phyloP scores from a whole-genome alignment of 176 grass and related monocot species.

The Puya raimondii region DNA sequence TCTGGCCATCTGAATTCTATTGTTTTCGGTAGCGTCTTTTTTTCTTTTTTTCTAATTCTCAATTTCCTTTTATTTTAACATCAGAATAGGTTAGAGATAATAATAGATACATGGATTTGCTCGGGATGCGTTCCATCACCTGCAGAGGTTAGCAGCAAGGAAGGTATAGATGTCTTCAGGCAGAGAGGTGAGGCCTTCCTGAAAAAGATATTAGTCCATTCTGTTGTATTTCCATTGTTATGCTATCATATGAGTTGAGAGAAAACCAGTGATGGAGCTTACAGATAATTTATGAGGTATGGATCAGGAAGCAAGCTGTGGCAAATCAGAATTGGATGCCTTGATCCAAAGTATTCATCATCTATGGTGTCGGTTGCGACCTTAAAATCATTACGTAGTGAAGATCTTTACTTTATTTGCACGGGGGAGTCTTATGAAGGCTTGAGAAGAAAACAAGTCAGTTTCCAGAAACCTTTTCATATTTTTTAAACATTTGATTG shows the following conservation, averaged over 20 bases:
- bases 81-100: conserved; percentile 7
- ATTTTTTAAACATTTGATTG: neutral
- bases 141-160: conserved; percentile 7
- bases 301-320: conserved; percentile 3
- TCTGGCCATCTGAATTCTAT: neutral
- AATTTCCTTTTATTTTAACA: neutral
- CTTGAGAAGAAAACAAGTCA: neutral
- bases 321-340: conserved; percentile 9
- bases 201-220: neutral
- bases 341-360: neutral
- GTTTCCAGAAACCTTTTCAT: neutral
- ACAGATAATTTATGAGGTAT: conserved; percentile 4
- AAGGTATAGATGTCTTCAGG: conserved; percentile 1
- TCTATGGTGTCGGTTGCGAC: neutral
- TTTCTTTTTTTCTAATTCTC: neutral
- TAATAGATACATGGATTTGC: neutral
- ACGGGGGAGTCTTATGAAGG: neutral
- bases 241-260: conserved; percentile 1
- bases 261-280: neutral
- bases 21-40: neutral
- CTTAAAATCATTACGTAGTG: neutral
- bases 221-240: neutral
- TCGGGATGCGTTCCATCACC: conserved; percentile 3
- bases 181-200: conserved; percentile 2
- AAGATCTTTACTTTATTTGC: conserved; percentile 12